A percentile compares a stretch with the other conserved stretches of the same genome.
These are phyloP conservation scores for Globisporangium cystogenes DNA, from an alignment of 352 stramenopile genomes.

Conservation along the genomic window DNA sequence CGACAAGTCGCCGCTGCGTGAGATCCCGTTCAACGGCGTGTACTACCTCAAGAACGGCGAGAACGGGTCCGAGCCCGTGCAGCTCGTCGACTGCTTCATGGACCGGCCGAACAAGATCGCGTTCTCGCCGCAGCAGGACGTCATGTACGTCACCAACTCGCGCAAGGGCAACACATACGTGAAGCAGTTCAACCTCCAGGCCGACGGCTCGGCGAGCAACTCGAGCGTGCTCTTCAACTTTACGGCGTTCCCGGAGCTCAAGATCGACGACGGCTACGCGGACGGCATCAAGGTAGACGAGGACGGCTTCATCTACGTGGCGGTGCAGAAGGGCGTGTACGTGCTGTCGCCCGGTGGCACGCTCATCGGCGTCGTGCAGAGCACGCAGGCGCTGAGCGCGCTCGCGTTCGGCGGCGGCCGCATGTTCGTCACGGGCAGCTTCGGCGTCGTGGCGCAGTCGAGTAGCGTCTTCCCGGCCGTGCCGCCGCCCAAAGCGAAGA, in stretches of 20 bases:
- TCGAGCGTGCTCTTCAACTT: slow-evolving; percentile 77
- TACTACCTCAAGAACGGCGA: slow-evolving; percentile 57
- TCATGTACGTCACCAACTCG: slow-evolving; percentile 82
- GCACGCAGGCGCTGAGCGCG: slow-evolving; percentile 43
- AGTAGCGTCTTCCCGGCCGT: slow-evolving; percentile 28
- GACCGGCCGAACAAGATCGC: slow-evolving; percentile 81
- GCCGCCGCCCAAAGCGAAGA: slow-evolving; percentile 26
- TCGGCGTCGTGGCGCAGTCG: slow-evolving; percentile 63
- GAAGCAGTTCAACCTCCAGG: slow-evolving; percentile 56
- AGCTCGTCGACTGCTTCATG: slow-evolving; percentile 70
- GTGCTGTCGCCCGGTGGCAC: slow-evolving; percentile 48
- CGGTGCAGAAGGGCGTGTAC: slow-evolving; percentile 71
- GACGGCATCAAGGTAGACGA: slow-evolving; percentile 74
- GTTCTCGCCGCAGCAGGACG: slow-evolving; percentile 61
- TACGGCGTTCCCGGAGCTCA: slow-evolving; percentile 51
- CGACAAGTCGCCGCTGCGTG: slow-evolving; percentile 60
- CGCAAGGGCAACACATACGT: slow-evolving; percentile 74
- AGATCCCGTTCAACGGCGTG: slow-evolving; percentile 77
- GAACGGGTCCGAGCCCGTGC: slow-evolving; percentile 26
- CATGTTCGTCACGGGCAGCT: slow-evolving; percentile 68
- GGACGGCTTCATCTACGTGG: slow-evolving; percentile 71
- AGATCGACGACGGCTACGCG: slow-evolving; percentile 51
- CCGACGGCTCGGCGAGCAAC: slow-evolving; percentile 44
- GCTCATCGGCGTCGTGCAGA: slow-evolving; percentile 53
- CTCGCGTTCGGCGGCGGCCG: slow-evolving; percentile 62